Percentiles rank a stretch among this genome's conserved stretches.
Conservation (phyloP, 2,329 filamentous ascomycete genomes). For the Cladosporium sp. region DNA sequence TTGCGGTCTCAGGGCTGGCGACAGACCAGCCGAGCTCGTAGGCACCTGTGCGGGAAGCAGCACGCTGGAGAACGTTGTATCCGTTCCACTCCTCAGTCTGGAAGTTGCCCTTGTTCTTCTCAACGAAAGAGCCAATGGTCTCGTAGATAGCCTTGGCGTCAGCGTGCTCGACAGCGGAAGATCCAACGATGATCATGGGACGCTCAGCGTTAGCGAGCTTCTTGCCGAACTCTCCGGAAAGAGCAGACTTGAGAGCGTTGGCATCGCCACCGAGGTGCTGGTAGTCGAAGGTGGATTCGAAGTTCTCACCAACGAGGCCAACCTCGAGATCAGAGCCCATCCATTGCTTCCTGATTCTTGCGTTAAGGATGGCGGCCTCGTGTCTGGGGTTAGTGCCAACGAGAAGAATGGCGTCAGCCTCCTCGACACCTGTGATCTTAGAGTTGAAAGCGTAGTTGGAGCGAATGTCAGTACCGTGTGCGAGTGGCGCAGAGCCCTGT, state of each 20-base stretch:
- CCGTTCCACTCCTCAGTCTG: constrained; percentile 89
- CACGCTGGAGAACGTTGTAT: constrained; percentile 92
- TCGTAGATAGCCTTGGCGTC: constrained; percentile 94
- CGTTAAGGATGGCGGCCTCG: constrained; percentile 92
- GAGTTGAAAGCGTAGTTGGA: constrained; percentile 98
- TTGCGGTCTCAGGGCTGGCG: constrained; percentile 73
- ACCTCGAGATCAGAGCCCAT: constrained; percentile 91
- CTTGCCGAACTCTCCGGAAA: constrained; percentile 86
- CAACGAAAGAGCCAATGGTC: constrained; percentile 81
- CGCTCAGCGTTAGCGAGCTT: constrained; percentile 82
- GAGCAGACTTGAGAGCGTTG: constrained; percentile 75
- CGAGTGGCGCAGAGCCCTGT: constrained; percentile 73
- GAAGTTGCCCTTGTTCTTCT: constrained; percentile 89
- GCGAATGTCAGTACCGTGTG: constrained; percentile 88
- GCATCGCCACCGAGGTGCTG: constrained; percentile 81
- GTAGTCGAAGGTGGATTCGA: constrained; percentile 92
- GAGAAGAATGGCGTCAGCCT: constrained; percentile 86
- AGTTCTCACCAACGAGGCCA: constrained; percentile 83
- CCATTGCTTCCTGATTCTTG: constrained; percentile 97
- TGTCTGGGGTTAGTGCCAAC: constrained; percentile 93
- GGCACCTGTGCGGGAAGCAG: constrained; percentile 85
- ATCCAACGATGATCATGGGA: constrained; percentile 96
- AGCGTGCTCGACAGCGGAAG: constrained; percentile 81
- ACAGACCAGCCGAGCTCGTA: constrained; percentile 95
- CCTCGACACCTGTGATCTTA: constrained; percentile 86